phyloP scores from a whole-genome alignment of 441 rosid species.

The Pelargonium australe region DNA sequence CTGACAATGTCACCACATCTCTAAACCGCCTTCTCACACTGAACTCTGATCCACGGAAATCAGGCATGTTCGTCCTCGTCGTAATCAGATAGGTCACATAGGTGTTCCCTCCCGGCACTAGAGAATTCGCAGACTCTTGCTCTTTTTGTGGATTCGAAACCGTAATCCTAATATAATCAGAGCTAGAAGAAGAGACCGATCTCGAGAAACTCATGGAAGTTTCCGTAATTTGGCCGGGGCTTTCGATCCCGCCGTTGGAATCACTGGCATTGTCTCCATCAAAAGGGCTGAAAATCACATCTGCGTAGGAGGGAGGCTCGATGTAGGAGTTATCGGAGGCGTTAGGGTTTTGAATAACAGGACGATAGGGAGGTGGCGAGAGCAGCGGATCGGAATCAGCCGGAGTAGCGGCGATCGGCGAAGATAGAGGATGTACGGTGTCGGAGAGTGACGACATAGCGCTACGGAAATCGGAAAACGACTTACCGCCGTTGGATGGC shows the following conservation, averaged over 20 bases:
- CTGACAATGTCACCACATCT: slow-evolving; percentile 69
- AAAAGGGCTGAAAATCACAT: slow-evolving; percentile 66
- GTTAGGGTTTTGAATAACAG: slow-evolving; percentile 31
- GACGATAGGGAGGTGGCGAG: slow-evolving; percentile 32
- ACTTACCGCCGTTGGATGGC: slow-evolving; percentile 23
- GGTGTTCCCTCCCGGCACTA: slow-evolving; percentile 69
- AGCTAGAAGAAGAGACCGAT: slow-evolving; percentile 40
- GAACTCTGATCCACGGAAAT: slow-evolving; percentile 52
- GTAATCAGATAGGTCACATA: slow-evolving; percentile 66
- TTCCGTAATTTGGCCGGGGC: slow-evolving; percentile 29
- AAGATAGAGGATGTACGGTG: slow-evolving; percentile 50
- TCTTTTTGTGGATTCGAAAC: slow-evolving; percentile 80
- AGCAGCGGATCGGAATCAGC: slow-evolving; percentile 67
- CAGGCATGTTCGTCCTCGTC: slow-evolving; percentile 62
- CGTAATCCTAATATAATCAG: slow-evolving; percentile 55
- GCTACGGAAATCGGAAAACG: slow-evolving; percentile 53
- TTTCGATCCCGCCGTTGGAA: slow-evolving; percentile 41
- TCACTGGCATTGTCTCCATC: slow-evolving; percentile 43
- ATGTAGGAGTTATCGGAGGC: slow-evolving; percentile 43
- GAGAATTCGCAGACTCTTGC: slow-evolving; percentile 58
- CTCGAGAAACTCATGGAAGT: slow-evolving; percentile 38
- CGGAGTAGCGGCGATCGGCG: slow-evolving; percentile 32
- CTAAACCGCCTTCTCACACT: slow-evolving; percentile 67
- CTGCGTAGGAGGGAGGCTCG: slow-evolving; percentile 78
- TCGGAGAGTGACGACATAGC: slow-evolving; percentile 46